Conservation (phyloP, 306 rosid genomes). For the Cucurbita argyrosperma region DNA sequence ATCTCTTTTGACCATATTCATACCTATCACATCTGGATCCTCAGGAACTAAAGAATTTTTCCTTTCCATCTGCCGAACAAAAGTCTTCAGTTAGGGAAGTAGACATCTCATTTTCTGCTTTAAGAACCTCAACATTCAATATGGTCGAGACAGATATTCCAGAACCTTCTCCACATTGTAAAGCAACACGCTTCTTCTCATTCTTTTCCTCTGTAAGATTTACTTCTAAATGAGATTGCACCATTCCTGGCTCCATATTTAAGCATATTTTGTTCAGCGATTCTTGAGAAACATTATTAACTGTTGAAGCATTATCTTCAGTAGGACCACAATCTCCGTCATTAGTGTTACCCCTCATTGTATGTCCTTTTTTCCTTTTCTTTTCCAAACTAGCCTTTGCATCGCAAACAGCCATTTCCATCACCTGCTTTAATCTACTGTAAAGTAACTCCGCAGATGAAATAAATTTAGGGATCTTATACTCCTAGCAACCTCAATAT, state of each 20-base stretch:
- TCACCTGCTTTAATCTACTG: not conserved
- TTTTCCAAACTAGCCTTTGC: not conserved
- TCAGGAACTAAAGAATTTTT: not conserved
- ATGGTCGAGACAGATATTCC: not conserved
- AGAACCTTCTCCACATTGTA: not conserved
- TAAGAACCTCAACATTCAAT: not conserved
- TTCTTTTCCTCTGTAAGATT: not conserved
- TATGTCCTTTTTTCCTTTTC: not conserved
- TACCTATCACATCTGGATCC: not conserved
- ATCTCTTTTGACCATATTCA: not conserved
- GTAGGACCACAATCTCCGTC: not conserved
- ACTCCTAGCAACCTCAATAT: not conserved
- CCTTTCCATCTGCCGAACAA: not conserved
- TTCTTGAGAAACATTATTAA: not conserved
- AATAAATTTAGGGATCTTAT: not conserved
- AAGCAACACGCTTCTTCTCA: not conserved
- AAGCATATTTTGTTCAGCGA: not conserved
- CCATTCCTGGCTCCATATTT: not conserved
- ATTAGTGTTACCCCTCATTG: not conserved
- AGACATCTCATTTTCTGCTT: not conserved
- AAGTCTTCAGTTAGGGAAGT: conserved; percentile 1
- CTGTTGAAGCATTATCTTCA: not conserved
- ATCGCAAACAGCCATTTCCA: conserved; percentile 7
- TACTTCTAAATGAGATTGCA: conserved; percentile 3
- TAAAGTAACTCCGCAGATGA: not conserved